Base-by-base conservation (phyloP, 164 flowering plant species). In the Annona squamosa region DNA sequence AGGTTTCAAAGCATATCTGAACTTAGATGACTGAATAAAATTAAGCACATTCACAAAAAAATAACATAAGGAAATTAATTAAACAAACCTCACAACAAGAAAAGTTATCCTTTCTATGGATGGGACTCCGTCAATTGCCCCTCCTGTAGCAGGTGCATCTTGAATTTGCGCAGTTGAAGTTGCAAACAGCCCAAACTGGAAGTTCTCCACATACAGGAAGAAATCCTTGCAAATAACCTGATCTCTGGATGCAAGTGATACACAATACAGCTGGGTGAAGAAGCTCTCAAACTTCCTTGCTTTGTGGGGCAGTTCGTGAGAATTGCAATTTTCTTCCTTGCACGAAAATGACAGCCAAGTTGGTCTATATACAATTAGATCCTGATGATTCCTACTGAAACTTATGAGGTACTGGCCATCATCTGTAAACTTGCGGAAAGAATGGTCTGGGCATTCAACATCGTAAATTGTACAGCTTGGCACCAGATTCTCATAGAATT, bases 141-240 rank as follows among this genome's bases (percentile, higher is more conserved):
- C 93, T 65, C 85, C 93, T 63, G 71, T 72, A 37, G 91, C 85
- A 71, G 98, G 93, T 67, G 95, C 90, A 76, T 93, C 99, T 73
- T 81, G 89, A 77, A 81, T 76, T 85, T 85, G 99, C 12, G 91
- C 83, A 48, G 99, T 89, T 68, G 98, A 91, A 76, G 98, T 92
- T 67, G 97, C 99, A 87, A 96, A 96, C 16, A 96, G 65, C n/a
- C 99, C 99, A 79, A 89, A 96, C 72, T 89, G 92, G 70, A 89
- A 83, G 72, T 75, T 85, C 79, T 92, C 97, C 76, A 87, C 61
- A 79, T 92, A 92, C 41, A 93, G 88, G 73, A 96, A 96, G 84
- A 96, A 92, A 76, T 96, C 99, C 79, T 93, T 96, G 84, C 97
- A 90, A 71, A 96, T 89, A 76, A 90, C 81, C 81, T 93, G 98